Conservation (phyloP, 495 filamentous ascomycete species). For the Aspergillus avenaceus region DNA sequence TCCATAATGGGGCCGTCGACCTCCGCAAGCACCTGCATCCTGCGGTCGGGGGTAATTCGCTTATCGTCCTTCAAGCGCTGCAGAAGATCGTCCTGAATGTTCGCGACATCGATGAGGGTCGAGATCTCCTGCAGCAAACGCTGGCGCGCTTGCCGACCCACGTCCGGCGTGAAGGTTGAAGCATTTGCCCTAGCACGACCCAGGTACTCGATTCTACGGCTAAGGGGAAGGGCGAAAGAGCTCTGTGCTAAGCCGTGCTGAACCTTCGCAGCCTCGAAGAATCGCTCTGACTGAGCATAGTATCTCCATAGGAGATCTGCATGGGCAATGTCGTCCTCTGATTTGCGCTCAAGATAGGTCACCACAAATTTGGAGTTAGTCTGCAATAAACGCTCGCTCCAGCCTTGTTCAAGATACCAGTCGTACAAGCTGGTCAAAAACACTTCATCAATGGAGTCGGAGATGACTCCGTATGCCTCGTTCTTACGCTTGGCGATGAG, state of each 20-base stretch:
- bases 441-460: slow-evolving; percentile 80
- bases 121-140: slow-evolving; percentile 74
- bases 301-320: slow-evolving; percentile 93
- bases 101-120: slow-evolving; percentile 86
- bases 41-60: slow-evolving; percentile 58
- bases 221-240: slow-evolving; percentile 67
- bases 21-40: slow-evolving; percentile 53
- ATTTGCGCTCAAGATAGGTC: slow-evolving; percentile 75
- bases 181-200: slow-evolving; percentile 84
- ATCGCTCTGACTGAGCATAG: slow-evolving; percentile 72
- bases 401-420: slow-evolving; percentile 84
- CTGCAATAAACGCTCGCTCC: slow-evolving; percentile 77
- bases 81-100: slow-evolving; percentile 89
- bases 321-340: slow-evolving; percentile 61
- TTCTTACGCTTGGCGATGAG: slow-evolving; percentile 68
- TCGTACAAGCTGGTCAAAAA: slow-evolving; percentile 95
- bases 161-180: slow-evolving; percentile 65
- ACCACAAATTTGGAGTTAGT: slow-evolving; percentile 80
- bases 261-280: slow-evolving; percentile 80
- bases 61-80: slow-evolving; percentile 70
- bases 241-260: slow-evolving; percentile 81
- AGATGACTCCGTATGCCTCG: slow-evolving; percentile 85
- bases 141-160: slow-evolving; percentile 71
- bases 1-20: slow-evolving; percentile 72
- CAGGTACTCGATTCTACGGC: slow-evolving; percentile 81